These are phyloP conservation scores for Stropharia rugosoannulata DNA, from an alignment of 768 basidiomycete genomes.

Conservation along the genomic window DNA sequence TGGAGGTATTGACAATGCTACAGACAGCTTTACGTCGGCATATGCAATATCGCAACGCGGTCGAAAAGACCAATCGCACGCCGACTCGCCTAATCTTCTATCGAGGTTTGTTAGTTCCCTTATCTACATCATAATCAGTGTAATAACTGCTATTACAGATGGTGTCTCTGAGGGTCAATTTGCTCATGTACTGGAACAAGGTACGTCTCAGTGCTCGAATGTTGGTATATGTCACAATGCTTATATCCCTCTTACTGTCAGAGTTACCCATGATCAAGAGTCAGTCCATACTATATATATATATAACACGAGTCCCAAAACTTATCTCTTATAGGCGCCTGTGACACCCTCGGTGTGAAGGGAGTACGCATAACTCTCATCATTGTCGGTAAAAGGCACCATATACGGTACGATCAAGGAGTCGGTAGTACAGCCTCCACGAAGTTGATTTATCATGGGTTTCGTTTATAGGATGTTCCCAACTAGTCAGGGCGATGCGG, in stretches of 20 bases:
- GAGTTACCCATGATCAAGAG: conserved; percentile 62
- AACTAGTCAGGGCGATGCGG: conserved; percentile 38
- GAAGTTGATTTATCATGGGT: not conserved
- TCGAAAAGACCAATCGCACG: conserved; percentile 57
- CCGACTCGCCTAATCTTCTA: conserved; percentile 75
- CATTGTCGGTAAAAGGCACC: conserved; percentile 78
- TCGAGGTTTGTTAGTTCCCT: conserved; percentile 47
- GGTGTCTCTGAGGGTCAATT: conserved; percentile 57
- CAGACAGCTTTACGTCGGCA: conserved; percentile 57
- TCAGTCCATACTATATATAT: conserved; percentile 20
- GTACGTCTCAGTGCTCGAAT: conserved; percentile 14
- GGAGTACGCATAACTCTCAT: conserved; percentile 71
- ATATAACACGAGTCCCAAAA: not conserved
- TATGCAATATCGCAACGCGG: conserved; percentile 44
- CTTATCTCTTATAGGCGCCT: conserved; percentile 50
- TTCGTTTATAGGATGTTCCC: conserved; percentile 29
- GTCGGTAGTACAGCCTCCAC: not conserved
- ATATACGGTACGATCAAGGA: conserved; percentile 37
- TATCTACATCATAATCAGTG: not conserved
- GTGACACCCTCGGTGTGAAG: conserved; percentile 47
- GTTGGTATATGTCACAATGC: conserved; percentile 1
- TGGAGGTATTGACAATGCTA: conserved; percentile 31
- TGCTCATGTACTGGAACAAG: conserved; percentile 38
- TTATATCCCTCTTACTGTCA: conserved; percentile 19
- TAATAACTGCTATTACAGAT: conserved; percentile 31